Base-by-base conservation (phyloP, 2,329 filamentous ascomycete species). In the Colletotrichum cereale region DNA sequence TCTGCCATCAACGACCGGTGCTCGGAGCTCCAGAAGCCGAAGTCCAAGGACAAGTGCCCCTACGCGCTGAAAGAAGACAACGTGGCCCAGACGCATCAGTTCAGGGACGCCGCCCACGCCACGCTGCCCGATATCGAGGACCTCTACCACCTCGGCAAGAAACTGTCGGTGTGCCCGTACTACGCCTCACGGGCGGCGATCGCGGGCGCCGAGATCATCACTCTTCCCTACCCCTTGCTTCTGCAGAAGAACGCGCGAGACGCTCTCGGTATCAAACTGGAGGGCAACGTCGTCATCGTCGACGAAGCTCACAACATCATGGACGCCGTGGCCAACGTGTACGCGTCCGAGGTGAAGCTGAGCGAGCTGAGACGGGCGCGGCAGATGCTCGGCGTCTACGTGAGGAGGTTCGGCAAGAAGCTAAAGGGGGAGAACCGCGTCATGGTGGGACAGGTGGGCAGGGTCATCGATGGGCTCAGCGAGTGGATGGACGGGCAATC, bases 241-340 rank as follows among this genome's bases (percentile, higher is more conserved):
- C 84, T 99, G 3, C 96, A 98, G 77, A 93, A 91, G 76, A 93
- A 91, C 5, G 95, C 96, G 0, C 87, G 96, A 60, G 95, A 98
- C 72, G 95, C 96, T 0, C 86, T 99, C 0, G 92, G 93, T 0
- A 90, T 99, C 53, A 96, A 92, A 31, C 82, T 99, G 11, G 95
- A 97, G 76, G 90, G 91, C 6, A 96, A 97, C 77, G 86, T 99
- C 0, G 91, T 99, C n/a, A 93, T 99, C 34, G 93, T 99, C 58
- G 96, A 99, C 75, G 96, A 99, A 84, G 96, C 96, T 0, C 96
- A 99, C 79, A 99, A 99, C 78, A 89, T 99, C 63, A 97, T 98
- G 92, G 95, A 98, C 79, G 95, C 96, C 0, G 94, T 99, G 56
- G 89, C 94, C 21, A 92, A 91, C 56, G 96, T 97, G 42, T 91